These are phyloP conservation scores for Fusarium sp. DNA, from an alignment of 2,329 filamentous ascomycete species.

Conservation along the genomic window DNA sequence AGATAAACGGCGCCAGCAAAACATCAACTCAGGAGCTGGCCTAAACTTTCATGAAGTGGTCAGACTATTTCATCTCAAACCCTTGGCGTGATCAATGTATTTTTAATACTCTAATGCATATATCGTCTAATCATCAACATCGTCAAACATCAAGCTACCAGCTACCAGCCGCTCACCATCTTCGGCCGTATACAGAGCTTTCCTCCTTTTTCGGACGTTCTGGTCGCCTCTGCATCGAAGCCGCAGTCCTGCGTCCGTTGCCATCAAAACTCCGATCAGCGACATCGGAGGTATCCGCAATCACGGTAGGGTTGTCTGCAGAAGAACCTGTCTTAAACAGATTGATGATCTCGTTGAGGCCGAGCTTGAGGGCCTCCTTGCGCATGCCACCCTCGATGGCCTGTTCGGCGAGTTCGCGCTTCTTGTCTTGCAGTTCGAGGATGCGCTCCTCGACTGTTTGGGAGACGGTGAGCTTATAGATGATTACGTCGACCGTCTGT, in stretches of 20 bases:
- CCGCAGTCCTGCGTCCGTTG: slow-evolving; percentile 41
- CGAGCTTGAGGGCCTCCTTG: slow-evolving; percentile 82
- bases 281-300: slow-evolving; percentile 33
- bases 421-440: slow-evolving; percentile 92
- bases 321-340: slow-evolving; percentile 78
- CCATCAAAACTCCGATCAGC: slow-evolving; percentile 27
- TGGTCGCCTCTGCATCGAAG: slow-evolving; percentile 45
- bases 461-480: slow-evolving; percentile 92
- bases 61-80: background rate
- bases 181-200: slow-evolving; percentile 35
- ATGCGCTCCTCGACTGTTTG: slow-evolving; percentile 94
- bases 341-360: slow-evolving; percentile 91
- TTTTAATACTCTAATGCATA: background rate
- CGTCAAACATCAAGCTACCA: background rate
- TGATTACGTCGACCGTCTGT: slow-evolving; percentile 91
- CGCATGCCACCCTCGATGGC: slow-evolving; percentile 86
- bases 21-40: background rate
- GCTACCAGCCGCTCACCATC: slow-evolving; percentile 23
- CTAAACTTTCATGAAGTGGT: background rate
- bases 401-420: slow-evolving; percentile 89
- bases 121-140: slow-evolving; percentile 4
- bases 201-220: slow-evolving; percentile 38
- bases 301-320: slow-evolving; percentile 30
- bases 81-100: background rate
- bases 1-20: background rate